Evolutionary conservation across 169 alveolate species (phyloP), one percentile per base, ranked within the genome.

Genomic region (Cryptosporidium andersoni): DNA sequence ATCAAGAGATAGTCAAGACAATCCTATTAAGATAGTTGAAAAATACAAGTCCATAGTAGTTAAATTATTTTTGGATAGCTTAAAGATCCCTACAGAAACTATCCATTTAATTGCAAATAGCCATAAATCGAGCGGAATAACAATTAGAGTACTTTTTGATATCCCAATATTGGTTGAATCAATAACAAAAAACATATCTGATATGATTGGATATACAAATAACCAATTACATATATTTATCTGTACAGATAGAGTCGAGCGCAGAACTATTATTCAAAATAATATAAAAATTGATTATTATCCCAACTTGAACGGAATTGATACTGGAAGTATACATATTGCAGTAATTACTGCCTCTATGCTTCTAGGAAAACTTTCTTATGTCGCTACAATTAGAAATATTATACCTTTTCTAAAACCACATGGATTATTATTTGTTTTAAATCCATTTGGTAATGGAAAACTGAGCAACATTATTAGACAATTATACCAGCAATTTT

Each of bases 381-480:
- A 43, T 56, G 60, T 74, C 3, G 55, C 85, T 9, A 36, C 60
- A 45, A 40, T 74, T 43, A 52, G 60, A 74, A 74, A 58, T 40
- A 14, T 74, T 1, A 74, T 58, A 74, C 8, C 45, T 16, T 11
- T 74, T 8, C 42, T 74, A 2, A 74, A 74, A 48, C 55, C 42
- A 58, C n/a, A 16, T 43, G 85, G 85, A 1, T 14, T 58, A 8
- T 49, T 74, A 37, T 74, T 74, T 8, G 8, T 74, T 45, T 43
- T 58, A 25, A 74, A 58, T 51, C 85, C 66, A 56, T 74, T 74
- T 36, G 85, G 85, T 12, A 68, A 74, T 58, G 85, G 74, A 16
- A 9, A 47, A 42, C 55, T 62, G 45, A 58, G 74, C 25, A 74
- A 11, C 25, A 58, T 74, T 8, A 74, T 74, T 43, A 74, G 60